Percentiles rank a stretch among this genome's conserved stretches.
phyloP scores from a whole-genome alignment of 176 grass and related monocot genomes.

The Carex parvula region DNA sequence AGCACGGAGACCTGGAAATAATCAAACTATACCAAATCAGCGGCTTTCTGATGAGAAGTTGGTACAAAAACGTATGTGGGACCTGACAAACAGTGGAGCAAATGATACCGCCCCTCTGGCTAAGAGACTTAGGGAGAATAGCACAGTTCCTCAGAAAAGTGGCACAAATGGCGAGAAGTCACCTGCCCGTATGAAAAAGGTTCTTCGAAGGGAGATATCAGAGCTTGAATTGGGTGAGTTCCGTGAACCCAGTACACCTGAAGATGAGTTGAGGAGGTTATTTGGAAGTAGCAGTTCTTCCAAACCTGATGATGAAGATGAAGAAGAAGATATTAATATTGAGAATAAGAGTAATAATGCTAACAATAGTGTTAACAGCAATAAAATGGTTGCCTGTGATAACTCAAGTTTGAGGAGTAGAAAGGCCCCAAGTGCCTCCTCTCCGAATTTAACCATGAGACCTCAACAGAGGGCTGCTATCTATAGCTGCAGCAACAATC shows the following conservation, averaged over 20 bases:
- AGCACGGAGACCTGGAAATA: constrained; percentile 13
- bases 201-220: constrained; percentile 72
- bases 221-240: constrained; percentile 96
- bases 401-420: constrained; percentile 7
- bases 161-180: constrained; percentile 47
- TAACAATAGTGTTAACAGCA: constrained; percentile 16
- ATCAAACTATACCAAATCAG: constrained; percentile 5
- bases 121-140: constrained; percentile 42
- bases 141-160: not conserved
- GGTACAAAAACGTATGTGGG: not conserved
- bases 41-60: not conserved
- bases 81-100: not conserved
- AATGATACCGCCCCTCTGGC: not conserved
- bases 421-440: not conserved
- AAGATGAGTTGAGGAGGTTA: constrained; percentile 60
- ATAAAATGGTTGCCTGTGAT: constrained; percentile 12
- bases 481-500: constrained; percentile 50
- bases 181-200: constrained; percentile 32
- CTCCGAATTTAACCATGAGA: constrained; percentile 33
- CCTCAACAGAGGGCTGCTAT: constrained; percentile 31
- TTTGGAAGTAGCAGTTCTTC: constrained; percentile 84
- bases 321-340: constrained; percentile 25
- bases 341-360: constrained; percentile 20
- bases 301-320: constrained; percentile 51
- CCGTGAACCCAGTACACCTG: constrained; percentile 46